phyloP scores from a whole-genome alignment of 441 rosid species.

The Adansonia rubrostipa region DNA sequence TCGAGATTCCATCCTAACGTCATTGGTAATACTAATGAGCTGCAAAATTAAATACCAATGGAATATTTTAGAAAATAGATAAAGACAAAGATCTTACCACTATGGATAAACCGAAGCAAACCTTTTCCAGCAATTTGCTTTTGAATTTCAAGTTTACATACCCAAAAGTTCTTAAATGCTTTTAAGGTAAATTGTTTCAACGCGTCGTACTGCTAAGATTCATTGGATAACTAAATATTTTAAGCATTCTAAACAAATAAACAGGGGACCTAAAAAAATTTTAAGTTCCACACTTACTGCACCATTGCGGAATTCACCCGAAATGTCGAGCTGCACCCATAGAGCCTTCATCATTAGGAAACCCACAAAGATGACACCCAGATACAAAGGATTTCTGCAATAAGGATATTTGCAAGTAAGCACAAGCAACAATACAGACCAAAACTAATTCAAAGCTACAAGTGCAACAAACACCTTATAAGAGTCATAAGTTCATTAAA shows the following conservation, averaged over 20 bases:
- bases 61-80: not conserved
- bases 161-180: not conserved
- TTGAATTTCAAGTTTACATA: not conserved
- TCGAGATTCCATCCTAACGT: not conserved
- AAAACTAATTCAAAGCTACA: slow-evolving; percentile 16
- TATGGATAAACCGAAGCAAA: slow-evolving; percentile 1
- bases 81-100: not conserved
- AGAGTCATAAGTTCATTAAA: slow-evolving; percentile 98
- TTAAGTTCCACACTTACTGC: slow-evolving; percentile 54
- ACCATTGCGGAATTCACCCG: slow-evolving; percentile 82
- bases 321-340: slow-evolving; percentile 88
- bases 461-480: slow-evolving; percentile 60
- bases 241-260: not conserved
- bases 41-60: not conserved
- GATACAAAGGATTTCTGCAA: slow-evolving; percentile 90
- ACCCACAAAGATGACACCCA: slow-evolving; percentile 65
- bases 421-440: slow-evolving; percentile 10
- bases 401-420: slow-evolving; percentile 31
- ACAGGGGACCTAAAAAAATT: not conserved
- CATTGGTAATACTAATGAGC: not conserved
- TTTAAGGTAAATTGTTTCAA: not conserved
- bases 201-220: not conserved
- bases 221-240: not conserved
- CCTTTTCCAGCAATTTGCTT: not conserved
- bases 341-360: slow-evolving; percentile 80